Evolutionary conservation across 306 rosid species (phyloP).

Genomic region (Begonia masoniana): DNA sequence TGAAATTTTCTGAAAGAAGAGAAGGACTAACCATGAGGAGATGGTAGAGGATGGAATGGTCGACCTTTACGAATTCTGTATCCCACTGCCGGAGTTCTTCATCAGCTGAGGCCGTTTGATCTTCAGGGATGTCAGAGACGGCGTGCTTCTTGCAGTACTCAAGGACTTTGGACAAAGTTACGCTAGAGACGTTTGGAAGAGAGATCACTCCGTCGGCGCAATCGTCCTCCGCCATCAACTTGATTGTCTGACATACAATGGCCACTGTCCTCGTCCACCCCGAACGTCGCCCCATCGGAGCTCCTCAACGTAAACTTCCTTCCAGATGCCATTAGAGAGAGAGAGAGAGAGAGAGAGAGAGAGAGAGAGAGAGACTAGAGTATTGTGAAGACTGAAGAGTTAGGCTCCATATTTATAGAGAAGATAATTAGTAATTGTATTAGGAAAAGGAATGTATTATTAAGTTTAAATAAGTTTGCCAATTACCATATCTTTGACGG

Average conservation of each 20-base stretch:
- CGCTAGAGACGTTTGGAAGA: conserved; percentile 7
- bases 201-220: conserved; percentile 10
- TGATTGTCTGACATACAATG: conserved; percentile 11
- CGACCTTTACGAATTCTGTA: conserved; percentile 9
- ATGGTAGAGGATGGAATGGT: conserved; percentile 11
- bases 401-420: too few species aligned
- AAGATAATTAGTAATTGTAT: too few species aligned
- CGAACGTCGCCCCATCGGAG: conserved; percentile 17
- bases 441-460: too few species aligned
- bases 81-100: conserved; percentile 14
- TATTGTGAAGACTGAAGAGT: too few species aligned
- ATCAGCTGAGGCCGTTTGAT: background rate
- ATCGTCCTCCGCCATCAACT: conserved; percentile 15
- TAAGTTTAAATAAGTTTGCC: too few species aligned
- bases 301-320: conserved; percentile 16
- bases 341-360: too few species aligned
- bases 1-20: too few species aligned
- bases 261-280: conserved; percentile 16
- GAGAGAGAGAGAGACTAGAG: too few species aligned
- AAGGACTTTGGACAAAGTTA: conserved; percentile 15
- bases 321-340: conserved; percentile 7
- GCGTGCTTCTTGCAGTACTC: conserved; percentile 21
- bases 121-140: background rate
- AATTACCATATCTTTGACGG: too few species aligned
- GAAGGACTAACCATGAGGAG: conserved; percentile 14